A percentile compares a stretch with the other conserved stretches of the same genome.
These are phyloP conservation scores for Globisporangium mamillatum DNA, from an alignment of 352 stramenopile species.

Conservation along the genomic window DNA sequence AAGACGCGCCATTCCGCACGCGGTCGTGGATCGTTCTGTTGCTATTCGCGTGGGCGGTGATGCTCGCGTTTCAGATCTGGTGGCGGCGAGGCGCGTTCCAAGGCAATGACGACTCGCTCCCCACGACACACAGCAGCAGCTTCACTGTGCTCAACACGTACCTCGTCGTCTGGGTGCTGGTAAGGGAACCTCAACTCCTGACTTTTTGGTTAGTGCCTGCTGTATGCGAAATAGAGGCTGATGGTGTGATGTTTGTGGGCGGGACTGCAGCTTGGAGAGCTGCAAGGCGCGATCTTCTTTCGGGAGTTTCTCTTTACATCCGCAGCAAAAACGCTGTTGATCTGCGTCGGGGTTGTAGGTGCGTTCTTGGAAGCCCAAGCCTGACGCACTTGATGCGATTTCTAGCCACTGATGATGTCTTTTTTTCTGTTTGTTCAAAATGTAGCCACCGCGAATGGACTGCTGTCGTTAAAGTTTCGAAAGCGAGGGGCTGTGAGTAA, in stretches of 20 bases:
- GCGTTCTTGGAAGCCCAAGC: not conserved
- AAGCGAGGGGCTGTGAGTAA: not conserved
- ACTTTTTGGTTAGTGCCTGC: not conserved
- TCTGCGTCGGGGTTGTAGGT: conserved; percentile 12
- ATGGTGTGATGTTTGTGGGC: not conserved
- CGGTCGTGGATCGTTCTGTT: conserved; percentile 17
- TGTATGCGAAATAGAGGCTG: not conserved
- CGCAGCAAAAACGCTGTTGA: not conserved
- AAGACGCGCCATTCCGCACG: not conserved
- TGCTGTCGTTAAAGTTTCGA: conserved; percentile 7
- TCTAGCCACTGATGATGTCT: not conserved
- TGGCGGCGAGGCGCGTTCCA: conserved; percentile 18
- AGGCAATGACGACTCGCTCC: not conserved
- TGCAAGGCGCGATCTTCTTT: conserved; percentile 23
- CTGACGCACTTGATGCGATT: not conserved
- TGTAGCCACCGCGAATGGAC: conserved; percentile 10
- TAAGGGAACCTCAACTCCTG: not conserved
- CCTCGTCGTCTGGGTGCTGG: conserved; percentile 17
- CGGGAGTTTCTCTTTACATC: conserved; percentile 11
- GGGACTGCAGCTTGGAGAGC: conserved; percentile 12
- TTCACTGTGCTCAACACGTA: conserved; percentile 15
- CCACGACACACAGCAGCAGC: not conserved
- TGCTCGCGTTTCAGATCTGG: conserved; percentile 16
- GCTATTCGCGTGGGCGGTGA: conserved; percentile 20
- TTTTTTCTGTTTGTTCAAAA: not conserved